phyloP scores from a whole-genome alignment of 306 rosid species.

The Luffa aegyptiaca region DNA sequence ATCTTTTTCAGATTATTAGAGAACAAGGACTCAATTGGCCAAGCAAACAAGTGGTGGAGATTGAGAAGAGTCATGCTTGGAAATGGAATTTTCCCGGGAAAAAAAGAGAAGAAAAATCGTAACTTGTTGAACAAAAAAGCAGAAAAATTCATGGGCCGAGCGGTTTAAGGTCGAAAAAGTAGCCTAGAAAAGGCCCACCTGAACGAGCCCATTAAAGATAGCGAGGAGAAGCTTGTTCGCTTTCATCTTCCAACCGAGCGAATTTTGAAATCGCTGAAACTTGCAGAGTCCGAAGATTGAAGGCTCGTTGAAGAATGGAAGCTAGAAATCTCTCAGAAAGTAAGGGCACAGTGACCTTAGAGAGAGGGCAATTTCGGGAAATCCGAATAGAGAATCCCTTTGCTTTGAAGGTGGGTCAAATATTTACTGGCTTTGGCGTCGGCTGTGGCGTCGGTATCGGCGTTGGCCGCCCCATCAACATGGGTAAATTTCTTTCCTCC shows the following conservation, averaged over 20 bases:
- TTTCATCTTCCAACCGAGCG: background rate
- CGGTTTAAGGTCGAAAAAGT: background rate
- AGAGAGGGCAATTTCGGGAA: slow-evolving; percentile 19
- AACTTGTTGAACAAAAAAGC: background rate
- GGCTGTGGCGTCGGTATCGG: slow-evolving; percentile 94
- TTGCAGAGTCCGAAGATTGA: background rate
- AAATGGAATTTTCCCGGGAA: slow-evolving; percentile 13
- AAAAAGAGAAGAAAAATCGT: background rate
- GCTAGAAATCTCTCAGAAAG: slow-evolving; percentile 15
- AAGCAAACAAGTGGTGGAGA: slow-evolving; percentile 21
- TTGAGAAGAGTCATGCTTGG: background rate
- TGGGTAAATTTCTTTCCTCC: slow-evolving; percentile 34
- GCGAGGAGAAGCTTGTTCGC: background rate
- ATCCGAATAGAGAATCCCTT: slow-evolving; percentile 74
- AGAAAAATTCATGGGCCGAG: background rate
- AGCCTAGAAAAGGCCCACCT: background rate
- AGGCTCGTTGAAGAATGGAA: slow-evolving; percentile 45
- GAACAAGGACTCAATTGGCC: background rate
- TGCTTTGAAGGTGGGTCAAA: slow-evolving; percentile 88
- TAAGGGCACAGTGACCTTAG: slow-evolving; percentile 11
- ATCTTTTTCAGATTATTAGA: background rate
- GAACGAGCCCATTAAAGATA: background rate
- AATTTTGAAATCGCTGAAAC: background rate
- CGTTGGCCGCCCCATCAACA: slow-evolving; percentile 86
- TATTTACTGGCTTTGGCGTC: slow-evolving; percentile 90